Conservation (phyloP, 2,329 filamentous ascomycete species). For the Capronia coronata region DNA sequence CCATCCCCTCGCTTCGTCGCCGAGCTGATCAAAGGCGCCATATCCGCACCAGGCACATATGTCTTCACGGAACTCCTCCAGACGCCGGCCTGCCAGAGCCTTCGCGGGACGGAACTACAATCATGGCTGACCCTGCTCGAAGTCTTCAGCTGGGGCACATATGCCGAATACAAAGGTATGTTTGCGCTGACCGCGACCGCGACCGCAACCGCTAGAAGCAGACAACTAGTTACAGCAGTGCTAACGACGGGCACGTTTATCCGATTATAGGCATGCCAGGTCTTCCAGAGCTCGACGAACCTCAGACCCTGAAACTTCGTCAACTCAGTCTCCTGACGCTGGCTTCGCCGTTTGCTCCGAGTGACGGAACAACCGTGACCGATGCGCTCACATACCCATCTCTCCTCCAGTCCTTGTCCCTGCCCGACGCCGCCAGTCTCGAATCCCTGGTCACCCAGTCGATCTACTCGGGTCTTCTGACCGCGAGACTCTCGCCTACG, state of each 20-base stretch:
- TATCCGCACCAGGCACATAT: constrained; percentile 81
- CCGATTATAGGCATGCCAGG: constrained; percentile 38
- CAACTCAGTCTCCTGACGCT: constrained; percentile 84
- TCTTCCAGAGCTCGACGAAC: constrained; percentile 65
- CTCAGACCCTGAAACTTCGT: constrained; percentile 77
- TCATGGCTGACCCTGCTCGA: constrained; percentile 65
- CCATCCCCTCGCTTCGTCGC: constrained; percentile 72
- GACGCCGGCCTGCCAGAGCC: constrained; percentile 68
- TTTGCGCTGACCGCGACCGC: background rate
- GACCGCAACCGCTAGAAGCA: too few species aligned
- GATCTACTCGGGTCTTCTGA: constrained; percentile 77
- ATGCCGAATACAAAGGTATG: constrained; percentile 63
- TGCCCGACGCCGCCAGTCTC: constrained; percentile 62
- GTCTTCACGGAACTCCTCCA: constrained; percentile 91
- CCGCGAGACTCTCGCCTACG: constrained; percentile 81
- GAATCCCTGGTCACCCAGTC: constrained; percentile 82
- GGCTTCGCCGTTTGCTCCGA: constrained; percentile 44
- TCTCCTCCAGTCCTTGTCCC: constrained; percentile 60
- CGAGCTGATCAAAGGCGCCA: constrained; percentile 81
- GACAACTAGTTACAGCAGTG: too few species aligned
- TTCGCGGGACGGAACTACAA: constrained; percentile 48
- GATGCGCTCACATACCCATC: constrained; percentile 64
- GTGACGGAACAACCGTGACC: constrained; percentile 30
- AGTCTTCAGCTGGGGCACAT: constrained; percentile 90
- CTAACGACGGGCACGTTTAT: too few species aligned